These are phyloP conservation scores for Metschnikowia bowlesiae DNA, from an alignment of 805 yeast genomes.

Conservation along the genomic window DNA sequence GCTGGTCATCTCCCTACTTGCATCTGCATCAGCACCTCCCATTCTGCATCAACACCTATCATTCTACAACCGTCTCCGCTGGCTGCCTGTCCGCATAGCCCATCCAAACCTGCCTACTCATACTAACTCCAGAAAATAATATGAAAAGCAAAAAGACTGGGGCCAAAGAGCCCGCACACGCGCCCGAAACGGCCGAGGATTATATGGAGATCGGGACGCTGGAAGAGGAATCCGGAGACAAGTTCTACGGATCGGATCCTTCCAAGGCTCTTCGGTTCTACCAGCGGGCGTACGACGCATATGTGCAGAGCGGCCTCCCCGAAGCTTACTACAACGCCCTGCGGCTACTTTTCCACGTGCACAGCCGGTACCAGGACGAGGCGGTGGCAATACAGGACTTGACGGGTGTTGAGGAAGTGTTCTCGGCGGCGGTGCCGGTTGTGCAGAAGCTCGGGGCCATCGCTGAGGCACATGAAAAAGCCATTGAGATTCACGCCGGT, in stretches of 20 bases:
- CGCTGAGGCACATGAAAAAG: constrained; percentile 35
- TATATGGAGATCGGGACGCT: constrained; percentile 51
- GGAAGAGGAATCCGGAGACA: constrained; percentile 71
- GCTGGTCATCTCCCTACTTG: too few species aligned
- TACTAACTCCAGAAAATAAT: constrained; percentile 7
- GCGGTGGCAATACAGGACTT: constrained; percentile 20
- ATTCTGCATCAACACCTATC: too few species aligned
- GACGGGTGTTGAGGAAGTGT: constrained; percentile 30
- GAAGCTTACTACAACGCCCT: constrained; percentile 49
- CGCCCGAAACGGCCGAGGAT: constrained; percentile 42
- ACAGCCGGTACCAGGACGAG: constrained; percentile 47
- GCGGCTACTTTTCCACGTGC: constrained; percentile 56
- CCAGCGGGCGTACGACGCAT: constrained; percentile 49
- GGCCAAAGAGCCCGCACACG: not conserved
- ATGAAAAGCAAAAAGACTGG: constrained; percentile 8
- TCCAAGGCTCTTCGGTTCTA: constrained; percentile 63
- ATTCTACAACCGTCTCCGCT: too few species aligned
- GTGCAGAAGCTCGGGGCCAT: constrained; percentile 36
- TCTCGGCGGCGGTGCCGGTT: constrained; percentile 30
- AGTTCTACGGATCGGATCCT: constrained; percentile 66
- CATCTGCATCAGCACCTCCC: too few species aligned
- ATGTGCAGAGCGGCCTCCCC: constrained; percentile 17
- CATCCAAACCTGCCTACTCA: too few species aligned
- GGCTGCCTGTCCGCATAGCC: too few species aligned
- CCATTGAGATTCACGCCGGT: constrained; percentile 22